Evolutionary conservation across 768 basidiomycete species (phyloP).

Genomic region (Rhodotorula sphaerocarpa): DNA sequence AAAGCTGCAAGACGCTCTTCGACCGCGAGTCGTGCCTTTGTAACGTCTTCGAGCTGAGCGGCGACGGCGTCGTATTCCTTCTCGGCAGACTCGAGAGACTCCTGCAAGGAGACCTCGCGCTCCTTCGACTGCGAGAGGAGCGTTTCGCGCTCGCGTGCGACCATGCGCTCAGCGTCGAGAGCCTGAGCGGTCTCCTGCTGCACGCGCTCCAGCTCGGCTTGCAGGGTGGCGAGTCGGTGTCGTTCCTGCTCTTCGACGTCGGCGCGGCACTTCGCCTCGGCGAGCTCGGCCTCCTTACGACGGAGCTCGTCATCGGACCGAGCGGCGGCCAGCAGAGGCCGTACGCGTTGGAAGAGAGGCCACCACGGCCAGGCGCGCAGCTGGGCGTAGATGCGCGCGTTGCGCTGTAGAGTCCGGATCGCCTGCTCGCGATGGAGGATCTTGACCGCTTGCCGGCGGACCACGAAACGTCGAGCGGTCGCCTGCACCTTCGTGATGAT

Average conservation of each 20-base stretch:
- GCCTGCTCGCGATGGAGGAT: constrained; percentile 85
- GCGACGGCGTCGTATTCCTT: constrained; percentile 73
- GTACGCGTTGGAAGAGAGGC: constrained; percentile 94
- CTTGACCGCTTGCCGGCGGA: constrained; percentile 85
- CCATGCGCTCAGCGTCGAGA: constrained; percentile 69
- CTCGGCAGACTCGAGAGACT: constrained; percentile 71
- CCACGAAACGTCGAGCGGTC: constrained; percentile 70
- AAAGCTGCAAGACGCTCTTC: constrained; percentile 33
- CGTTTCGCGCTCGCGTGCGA: constrained; percentile 72
- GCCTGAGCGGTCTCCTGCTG: constrained; percentile 73
- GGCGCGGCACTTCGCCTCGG: constrained; percentile 69
- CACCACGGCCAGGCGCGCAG: constrained; percentile 98
- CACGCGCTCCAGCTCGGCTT: constrained; percentile 72
- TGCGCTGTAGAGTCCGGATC: constrained; percentile 83
- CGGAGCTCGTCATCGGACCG: constrained; percentile 84
- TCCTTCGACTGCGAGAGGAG: constrained; percentile 74
- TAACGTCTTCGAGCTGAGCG: constrained; percentile 57
- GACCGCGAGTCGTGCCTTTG: constrained; percentile 22
- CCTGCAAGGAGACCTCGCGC: constrained; percentile 74
- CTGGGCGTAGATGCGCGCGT: constrained; percentile 82
- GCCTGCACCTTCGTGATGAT: constrained; percentile 85
- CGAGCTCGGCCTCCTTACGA: constrained; percentile 74
- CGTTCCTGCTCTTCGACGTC: constrained; percentile 77
- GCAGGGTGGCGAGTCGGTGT: constrained; percentile 66
- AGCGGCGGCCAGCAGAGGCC: constrained; percentile 84